Percentiles rank a stretch among this genome's conserved stretches.
Conservation (phyloP, 2,329 filamentous ascomycete genomes). For the Nigrospora oryzae region DNA sequence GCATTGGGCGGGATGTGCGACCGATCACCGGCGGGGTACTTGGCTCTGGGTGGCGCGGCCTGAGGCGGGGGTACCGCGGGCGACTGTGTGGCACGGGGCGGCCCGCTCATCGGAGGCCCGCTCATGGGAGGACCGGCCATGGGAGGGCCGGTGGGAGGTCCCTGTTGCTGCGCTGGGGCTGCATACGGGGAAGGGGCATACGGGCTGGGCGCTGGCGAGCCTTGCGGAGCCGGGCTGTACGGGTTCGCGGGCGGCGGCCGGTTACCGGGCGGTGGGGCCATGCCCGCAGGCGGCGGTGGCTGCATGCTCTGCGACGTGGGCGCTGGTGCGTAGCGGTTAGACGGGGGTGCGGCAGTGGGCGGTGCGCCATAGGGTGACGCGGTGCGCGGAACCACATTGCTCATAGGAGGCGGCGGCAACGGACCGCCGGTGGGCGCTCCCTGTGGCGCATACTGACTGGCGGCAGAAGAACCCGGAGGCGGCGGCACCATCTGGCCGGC, state of each 20-base stretch:
- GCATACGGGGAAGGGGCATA: slow-evolving; percentile 53
- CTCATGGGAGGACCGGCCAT: slow-evolving; percentile 27
- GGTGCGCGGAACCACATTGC: slow-evolving; percentile 52
- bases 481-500: slow-evolving; percentile 32
- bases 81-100: slow-evolving; percentile 14
- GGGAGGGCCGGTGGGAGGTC: slow-evolving; percentile 26
- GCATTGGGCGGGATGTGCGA: slow-evolving; percentile 77
- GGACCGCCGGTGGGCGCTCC: slow-evolving; percentile 16
- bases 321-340: slow-evolving; percentile 67
- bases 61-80: slow-evolving; percentile 38
- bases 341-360: slow-evolving; percentile 58
- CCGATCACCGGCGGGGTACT: slow-evolving; percentile 76
- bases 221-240: slow-evolving; percentile 40
- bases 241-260: slow-evolving; percentile 37
- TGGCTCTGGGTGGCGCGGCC: slow-evolving; percentile 46
- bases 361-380: slow-evolving; percentile 83
- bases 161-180: slow-evolving; percentile 26
- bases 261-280: slow-evolving; percentile 24
- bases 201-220: slow-evolving; percentile 37
- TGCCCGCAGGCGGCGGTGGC: slow-evolving; percentile 22
- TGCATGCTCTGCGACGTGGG: slow-evolving; percentile 43
- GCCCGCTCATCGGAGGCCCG: slow-evolving; percentile 26
- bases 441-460: slow-evolving; percentile 56
- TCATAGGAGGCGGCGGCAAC: slow-evolving; percentile 38
- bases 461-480: slow-evolving; percentile 45